These are phyloP conservation scores for Hura crepitans DNA, from an alignment of 441 rosid species.

Conservation along the genomic window DNA sequence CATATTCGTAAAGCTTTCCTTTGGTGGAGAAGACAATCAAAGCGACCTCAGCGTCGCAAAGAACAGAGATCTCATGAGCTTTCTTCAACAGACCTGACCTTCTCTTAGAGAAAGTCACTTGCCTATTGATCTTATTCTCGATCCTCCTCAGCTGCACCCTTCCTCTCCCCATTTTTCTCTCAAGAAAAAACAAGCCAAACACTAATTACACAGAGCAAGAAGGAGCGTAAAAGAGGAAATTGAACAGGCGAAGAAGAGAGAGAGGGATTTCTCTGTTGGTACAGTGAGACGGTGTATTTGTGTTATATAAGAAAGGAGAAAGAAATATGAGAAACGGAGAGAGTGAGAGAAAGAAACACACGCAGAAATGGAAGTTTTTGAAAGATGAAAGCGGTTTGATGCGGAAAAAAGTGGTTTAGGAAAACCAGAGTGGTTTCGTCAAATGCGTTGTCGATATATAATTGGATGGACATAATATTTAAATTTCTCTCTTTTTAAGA, in stretches of 20 bases:
- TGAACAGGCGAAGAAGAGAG: too few relatives aligned
- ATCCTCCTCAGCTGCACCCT: slow-evolving; percentile 89
- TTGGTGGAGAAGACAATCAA: slow-evolving; percentile 78
- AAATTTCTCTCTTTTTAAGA: not conserved
- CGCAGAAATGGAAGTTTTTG: slow-evolving; percentile 17
- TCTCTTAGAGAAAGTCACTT: slow-evolving; percentile 85
- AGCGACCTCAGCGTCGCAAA: slow-evolving; percentile 86
- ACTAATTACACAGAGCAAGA: too few relatives aligned
- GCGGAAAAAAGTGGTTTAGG: slow-evolving; percentile 19
- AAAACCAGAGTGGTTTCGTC: slow-evolving; percentile 48
- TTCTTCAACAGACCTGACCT: slow-evolving; percentile 82
- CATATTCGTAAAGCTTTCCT: slow-evolving; percentile 81
- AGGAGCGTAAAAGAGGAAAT: not conserved
- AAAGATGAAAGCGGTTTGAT: slow-evolving; percentile 9
- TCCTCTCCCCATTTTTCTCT: slow-evolving; percentile 68
- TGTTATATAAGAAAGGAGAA: slow-evolving; percentile 8
- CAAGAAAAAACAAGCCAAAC: not conserved
- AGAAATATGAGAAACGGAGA: not conserved
- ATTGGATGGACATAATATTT: slow-evolving; percentile 29
- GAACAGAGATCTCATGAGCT: slow-evolving; percentile 90
- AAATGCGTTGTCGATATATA: slow-evolving; percentile 44
- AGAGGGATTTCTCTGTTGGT: not conserved
- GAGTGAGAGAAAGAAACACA: slow-evolving; percentile 1
- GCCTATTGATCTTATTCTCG: slow-evolving; percentile 89
- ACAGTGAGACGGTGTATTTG: not conserved